These are phyloP conservation scores for Fusarium cyanostomum DNA, from an alignment of 2,329 filamentous ascomycete species.

Conservation along the genomic window DNA sequence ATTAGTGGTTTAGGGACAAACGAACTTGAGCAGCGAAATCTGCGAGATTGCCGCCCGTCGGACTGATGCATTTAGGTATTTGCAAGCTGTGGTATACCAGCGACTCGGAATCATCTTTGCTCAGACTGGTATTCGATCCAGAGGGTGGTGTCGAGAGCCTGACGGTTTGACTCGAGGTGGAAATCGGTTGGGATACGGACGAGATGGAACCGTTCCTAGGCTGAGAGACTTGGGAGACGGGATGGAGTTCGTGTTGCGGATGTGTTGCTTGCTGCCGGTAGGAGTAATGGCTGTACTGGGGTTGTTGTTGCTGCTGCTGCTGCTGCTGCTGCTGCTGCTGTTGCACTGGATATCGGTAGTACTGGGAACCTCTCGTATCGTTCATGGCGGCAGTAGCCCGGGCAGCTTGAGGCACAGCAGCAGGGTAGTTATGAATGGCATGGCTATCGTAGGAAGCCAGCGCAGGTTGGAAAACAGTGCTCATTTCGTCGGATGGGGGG, in stretches of 20 bases:
- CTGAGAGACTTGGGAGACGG: constrained; percentile 24
- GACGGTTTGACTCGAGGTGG: constrained; percentile 45
- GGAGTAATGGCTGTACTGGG: constrained; percentile 17
- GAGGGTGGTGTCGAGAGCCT: constrained; percentile 52
- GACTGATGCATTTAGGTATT: constrained; percentile 79
- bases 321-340: constrained; percentile 30
- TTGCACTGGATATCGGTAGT: constrained; percentile 46
- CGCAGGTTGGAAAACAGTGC: constrained; percentile 60
- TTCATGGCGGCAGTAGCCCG: constrained; percentile 46
- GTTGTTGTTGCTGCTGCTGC: constrained; percentile 17
- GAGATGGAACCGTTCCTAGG: constrained; percentile 30
- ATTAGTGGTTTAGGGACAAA: constrained; percentile 3
- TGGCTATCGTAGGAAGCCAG: constrained; percentile 59
- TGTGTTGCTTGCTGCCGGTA: constrained; percentile 25
- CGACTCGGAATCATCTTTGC: constrained; percentile 52
- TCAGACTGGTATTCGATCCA: constrained; percentile 41
- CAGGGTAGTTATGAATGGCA: constrained; percentile 53
- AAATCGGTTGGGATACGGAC: constrained; percentile 21
- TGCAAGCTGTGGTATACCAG: constrained; percentile 70
- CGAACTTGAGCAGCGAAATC: constrained; percentile 85
- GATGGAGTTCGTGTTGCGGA: constrained; percentile 17
- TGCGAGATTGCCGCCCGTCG: constrained; percentile 77
- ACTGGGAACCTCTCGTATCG: constrained; percentile 48
- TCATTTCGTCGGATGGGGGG: constrained; percentile 64
- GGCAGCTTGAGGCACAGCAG: constrained; percentile 47